Conservation (phyloP, 768 basidiomycete genomes). For the Floccularia luteovirens region DNA sequence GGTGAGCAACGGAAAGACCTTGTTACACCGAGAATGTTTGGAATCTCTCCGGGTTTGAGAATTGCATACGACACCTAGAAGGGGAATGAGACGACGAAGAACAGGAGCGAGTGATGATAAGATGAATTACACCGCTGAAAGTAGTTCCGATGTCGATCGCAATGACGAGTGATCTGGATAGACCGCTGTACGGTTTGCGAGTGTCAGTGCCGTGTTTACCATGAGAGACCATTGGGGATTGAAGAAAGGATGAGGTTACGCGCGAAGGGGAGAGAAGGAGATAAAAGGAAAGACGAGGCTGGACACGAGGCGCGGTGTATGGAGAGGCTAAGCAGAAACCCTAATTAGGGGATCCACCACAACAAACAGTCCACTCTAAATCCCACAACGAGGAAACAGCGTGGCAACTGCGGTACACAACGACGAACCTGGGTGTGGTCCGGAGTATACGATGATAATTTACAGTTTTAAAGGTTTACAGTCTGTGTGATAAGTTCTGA, state of each 20-base stretch:
- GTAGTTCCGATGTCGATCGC: slow-evolving; percentile 82
- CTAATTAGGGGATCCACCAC: too few relatives aligned
- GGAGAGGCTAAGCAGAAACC: not conserved
- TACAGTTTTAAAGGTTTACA: too few relatives aligned
- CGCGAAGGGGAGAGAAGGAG: slow-evolving; percentile 2
- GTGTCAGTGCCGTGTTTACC: slow-evolving; percentile 55
- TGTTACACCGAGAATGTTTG: slow-evolving; percentile 76
- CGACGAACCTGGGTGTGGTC: too few relatives aligned
- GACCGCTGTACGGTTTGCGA: slow-evolving; percentile 67
- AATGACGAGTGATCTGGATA: slow-evolving; percentile 58
- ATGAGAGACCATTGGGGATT: slow-evolving; percentile 11
- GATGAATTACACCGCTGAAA: slow-evolving; percentile 57
- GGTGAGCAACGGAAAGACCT: slow-evolving; percentile 32
- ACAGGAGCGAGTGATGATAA: slow-evolving; percentile 5
- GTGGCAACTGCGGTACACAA: too few relatives aligned
- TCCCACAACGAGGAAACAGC: too few relatives aligned
- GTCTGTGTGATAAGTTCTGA: too few relatives aligned
- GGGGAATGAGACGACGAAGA: slow-evolving; percentile 6
- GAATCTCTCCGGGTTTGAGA: slow-evolving; percentile 73
- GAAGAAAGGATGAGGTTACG: not conserved
- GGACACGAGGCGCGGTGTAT: slow-evolving; percentile 1
- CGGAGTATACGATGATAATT: too few relatives aligned
- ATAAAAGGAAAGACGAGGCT: slow-evolving; percentile 1
- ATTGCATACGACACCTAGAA: slow-evolving; percentile 67
- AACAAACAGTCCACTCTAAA: too few relatives aligned